Base-by-base conservation (phyloP, 805 yeast genomes). In the Helenozyma baotianmanensis region DNA sequence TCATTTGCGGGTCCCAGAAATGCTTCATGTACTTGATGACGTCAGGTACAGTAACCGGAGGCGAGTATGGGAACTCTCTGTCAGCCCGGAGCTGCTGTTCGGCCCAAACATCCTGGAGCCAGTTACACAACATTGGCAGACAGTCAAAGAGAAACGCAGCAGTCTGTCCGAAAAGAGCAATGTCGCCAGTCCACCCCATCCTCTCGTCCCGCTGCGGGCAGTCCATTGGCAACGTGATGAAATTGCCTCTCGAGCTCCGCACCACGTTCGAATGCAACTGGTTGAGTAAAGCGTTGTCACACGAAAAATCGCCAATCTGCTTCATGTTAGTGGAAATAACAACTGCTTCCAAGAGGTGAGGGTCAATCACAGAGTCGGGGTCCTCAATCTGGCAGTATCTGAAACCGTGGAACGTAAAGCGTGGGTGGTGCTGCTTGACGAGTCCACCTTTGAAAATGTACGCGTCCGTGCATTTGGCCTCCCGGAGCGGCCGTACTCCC, bases 181-280 rank as follows among this genome's bases (percentile, higher is more conserved):
- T 50, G 30, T 51, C 56, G 21, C 54, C 56, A 5, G 46, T 36
- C 56, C 56, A 51, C 6, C 54, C 56, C 29, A 51, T 35, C 4
- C 56, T 38, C 25, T 51, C 56, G 30, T 51, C 56, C 28, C 56
- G 39, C 35, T 51, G 56, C 5, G 55, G 55, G 29, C 55, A 50
- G 34, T 50, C 55, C n/a, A 45, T 41, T 3, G 54, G 54, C 23
- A 50, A 38, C 9, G 50, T 32, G 11, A 50, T 33, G 27, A 50
- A 50, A 32, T 50, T 50, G 12, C 54, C 51, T 23, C 48, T 36
- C 42, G 44, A 45, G 22, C 53, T 45, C 33, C 41, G 38, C 29
- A 41, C 25, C 9, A 45, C 43, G 21, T 48, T 49, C 14, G 28
- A 25, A 19, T 42, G 43, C 11, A 49, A 35, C 24, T 36, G 25